Evolutionary conservation across 805 yeast genomes (phyloP).

Genomic region (Teunomyces gatunensis): DNA sequence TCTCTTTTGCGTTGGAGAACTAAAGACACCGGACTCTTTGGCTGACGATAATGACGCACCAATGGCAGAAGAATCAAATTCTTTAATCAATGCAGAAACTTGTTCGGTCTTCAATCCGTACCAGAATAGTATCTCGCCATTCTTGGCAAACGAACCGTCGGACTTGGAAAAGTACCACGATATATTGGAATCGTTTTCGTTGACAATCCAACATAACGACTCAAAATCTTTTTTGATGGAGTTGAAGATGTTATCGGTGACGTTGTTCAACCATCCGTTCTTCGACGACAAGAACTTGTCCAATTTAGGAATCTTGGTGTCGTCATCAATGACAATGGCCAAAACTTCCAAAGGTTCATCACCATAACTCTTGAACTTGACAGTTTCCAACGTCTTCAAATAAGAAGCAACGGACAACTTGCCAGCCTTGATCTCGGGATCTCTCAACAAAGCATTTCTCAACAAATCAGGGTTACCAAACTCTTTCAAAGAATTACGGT

Average conservation of each 20-base stretch:
- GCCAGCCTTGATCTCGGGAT: slow-evolving; percentile 69
- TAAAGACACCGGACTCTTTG: slow-evolving; percentile 47
- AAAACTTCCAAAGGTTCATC: slow-evolving; percentile 95
- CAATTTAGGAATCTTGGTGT: slow-evolving; percentile 58
- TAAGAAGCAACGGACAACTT: slow-evolving; percentile 76
- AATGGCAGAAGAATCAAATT: slow-evolving; percentile 37
- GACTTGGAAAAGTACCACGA: slow-evolving; percentile 91
- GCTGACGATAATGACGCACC: slow-evolving; percentile 37
- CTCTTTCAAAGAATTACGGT: slow-evolving; percentile 65
- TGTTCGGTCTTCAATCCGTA: slow-evolving; percentile 74
- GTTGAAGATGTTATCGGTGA: slow-evolving; percentile 89
- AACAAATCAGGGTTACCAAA: slow-evolving; percentile 73
- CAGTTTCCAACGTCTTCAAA: slow-evolving; percentile 63
- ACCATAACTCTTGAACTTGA: slow-evolving; percentile 74
- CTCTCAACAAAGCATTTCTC: slow-evolving; percentile 73
- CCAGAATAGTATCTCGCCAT: slow-evolving; percentile 93
- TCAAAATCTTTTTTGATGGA: slow-evolving; percentile 73
- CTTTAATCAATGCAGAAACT: slow-evolving; percentile 61
- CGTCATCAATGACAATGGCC: slow-evolving; percentile 68
- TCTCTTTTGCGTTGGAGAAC: slow-evolving; percentile 48
- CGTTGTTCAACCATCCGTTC: slow-evolving; percentile 96
- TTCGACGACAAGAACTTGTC: slow-evolving; percentile 86
- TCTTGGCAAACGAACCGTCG: slow-evolving; percentile 88
- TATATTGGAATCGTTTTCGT: slow-evolving; percentile 86
- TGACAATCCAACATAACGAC: slow-evolving; percentile 81